phyloP scores from a whole-genome alignment of 345 rosid genomes.

The Leavenworthia alabamica region DNA sequence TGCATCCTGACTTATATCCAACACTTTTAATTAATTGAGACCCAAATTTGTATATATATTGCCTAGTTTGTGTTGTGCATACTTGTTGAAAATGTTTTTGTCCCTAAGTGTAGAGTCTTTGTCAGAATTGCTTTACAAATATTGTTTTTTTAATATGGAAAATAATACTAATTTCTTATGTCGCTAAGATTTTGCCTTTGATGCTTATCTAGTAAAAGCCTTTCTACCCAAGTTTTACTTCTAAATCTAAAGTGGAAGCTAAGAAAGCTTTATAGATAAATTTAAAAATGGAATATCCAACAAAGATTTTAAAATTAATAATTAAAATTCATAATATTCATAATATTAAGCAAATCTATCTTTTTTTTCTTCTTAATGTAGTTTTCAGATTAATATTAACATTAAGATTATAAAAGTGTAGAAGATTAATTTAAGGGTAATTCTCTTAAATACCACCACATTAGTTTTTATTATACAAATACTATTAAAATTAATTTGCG shows the following conservation, averaged over 20 bases:
- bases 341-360: not conserved
- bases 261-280: not conserved
- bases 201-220: slow-evolving; percentile 14
- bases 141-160: not conserved
- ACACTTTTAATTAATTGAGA: too few species aligned
- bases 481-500: too few species aligned
- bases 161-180: not conserved
- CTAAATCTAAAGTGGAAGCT: not conserved
- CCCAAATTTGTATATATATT: too few species aligned
- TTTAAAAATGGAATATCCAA: not conserved
- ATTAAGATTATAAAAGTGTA: too few species aligned
- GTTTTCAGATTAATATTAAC: too few species aligned
- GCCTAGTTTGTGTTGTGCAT: too few species aligned
- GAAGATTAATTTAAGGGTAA: too few species aligned
- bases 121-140: not conserved
- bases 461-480: too few species aligned
- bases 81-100: not conserved
- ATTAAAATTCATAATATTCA: not conserved
- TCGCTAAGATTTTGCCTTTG: slow-evolving; percentile 2
- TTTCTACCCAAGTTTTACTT: not conserved
- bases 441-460: too few species aligned
- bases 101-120: not conserved
- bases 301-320: not conserved
- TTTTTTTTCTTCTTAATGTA: too few species aligned
- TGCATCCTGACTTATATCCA: too few species aligned